Percentiles rank a stretch among this genome's conserved stretches.
These are phyloP conservation scores for Lyophyllum semitale DNA, from an alignment of 768 basidiomycete genomes.

Conservation along the genomic window DNA sequence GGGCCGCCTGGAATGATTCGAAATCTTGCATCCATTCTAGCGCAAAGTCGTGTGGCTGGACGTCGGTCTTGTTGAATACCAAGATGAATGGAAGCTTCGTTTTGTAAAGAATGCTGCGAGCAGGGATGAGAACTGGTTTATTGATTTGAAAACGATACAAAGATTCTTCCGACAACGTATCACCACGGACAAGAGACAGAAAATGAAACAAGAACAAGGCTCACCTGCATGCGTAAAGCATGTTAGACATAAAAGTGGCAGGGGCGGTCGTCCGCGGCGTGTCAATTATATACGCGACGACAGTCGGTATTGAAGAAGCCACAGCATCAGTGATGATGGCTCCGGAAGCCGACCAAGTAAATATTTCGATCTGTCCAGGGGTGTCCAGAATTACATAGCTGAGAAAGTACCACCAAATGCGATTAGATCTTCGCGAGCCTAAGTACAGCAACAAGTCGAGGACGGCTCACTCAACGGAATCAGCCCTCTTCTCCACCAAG, in stretches of 20 bases:
- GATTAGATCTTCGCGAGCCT: neutral
- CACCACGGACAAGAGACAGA: neutral
- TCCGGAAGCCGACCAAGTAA: constrained; percentile 99
- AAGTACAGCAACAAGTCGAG: neutral
- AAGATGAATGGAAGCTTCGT: constrained; percentile 96
- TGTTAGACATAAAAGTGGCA: constrained; percentile 99
- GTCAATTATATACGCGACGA: constrained; percentile 96
- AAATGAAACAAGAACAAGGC: neutral
- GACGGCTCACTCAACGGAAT: constrained; percentile 77
- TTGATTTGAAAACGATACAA: neutral
- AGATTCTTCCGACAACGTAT: too few species aligned
- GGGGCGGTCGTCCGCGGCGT: constrained; percentile 93
- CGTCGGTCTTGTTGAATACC: constrained; percentile 99
- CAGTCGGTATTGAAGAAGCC: constrained; percentile 89
- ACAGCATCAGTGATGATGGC: constrained; percentile 98
- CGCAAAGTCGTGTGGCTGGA: constrained; percentile 86
- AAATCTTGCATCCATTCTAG: constrained; percentile 99
- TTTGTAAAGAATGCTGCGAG: constrained; percentile 88
- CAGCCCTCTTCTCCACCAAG: constrained; percentile 88
- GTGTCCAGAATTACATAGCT: constrained; percentile 97
- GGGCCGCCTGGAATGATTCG: constrained; percentile 88
- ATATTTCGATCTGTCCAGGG: constrained; percentile 99
- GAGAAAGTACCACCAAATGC: neutral
- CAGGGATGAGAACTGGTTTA: neutral
- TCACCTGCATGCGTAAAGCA: constrained; percentile 97